Evolutionary conservation across 106 monocot species (phyloP).

Genomic region (Amphibolis antarctica): DNA sequence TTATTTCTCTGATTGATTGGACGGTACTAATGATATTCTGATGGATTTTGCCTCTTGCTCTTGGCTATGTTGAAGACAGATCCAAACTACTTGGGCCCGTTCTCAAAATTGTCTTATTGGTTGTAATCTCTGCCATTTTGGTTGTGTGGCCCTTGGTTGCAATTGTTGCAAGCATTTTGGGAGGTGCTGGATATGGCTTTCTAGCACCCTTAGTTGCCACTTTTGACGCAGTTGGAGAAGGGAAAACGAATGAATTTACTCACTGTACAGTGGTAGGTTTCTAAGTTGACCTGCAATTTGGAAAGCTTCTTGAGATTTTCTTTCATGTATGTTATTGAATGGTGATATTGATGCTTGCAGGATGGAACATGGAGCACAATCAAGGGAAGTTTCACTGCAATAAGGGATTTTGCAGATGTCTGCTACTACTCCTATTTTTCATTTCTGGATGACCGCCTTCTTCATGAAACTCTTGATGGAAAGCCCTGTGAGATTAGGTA

Average conservation of each 20-base stretch:
- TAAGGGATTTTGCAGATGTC: slow-evolving; percentile 76
- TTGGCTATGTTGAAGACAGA: slow-evolving; percentile 33
- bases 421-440: slow-evolving; percentile 91
- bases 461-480: slow-evolving; percentile 47
- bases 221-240: slow-evolving; percentile 92
- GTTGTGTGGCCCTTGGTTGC: slow-evolving; percentile 49
- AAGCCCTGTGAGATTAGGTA: slow-evolving; percentile 79
- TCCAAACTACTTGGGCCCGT: slow-evolving; percentile 68
- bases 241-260: slow-evolving; percentile 40
- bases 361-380: slow-evolving; percentile 95
- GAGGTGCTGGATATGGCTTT: slow-evolving; percentile 67
- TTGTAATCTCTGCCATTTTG: slow-evolving; percentile 28
- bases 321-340: background rate
- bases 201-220: slow-evolving; percentile 71
- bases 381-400: slow-evolving; percentile 60
- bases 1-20: background rate
- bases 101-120: slow-evolving; percentile 45
- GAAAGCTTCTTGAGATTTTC: background rate
- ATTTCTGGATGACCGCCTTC: slow-evolving; percentile 61
- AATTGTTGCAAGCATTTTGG: slow-evolving; percentile 55
- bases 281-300: background rate
- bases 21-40: background rate
- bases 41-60: slow-evolving; percentile 5
- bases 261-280: slow-evolving; percentile 66
- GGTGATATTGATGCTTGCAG: slow-evolving; percentile 12